These are phyloP conservation scores for Rhodomyrtus psidioides DNA, from an alignment of 441 rosid species.

Conservation along the genomic window DNA sequence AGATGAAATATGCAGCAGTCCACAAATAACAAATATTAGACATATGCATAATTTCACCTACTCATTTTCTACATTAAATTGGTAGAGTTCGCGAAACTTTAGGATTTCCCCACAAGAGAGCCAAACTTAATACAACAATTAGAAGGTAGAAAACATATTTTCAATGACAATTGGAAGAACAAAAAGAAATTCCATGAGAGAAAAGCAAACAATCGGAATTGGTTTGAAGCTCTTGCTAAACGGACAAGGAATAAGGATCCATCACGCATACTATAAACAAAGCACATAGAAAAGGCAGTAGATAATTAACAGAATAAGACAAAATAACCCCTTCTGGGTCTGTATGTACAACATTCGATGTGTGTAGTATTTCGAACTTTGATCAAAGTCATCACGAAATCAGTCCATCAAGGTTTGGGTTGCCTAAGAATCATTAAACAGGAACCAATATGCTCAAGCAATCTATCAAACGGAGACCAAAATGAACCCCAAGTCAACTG, in stretches of 20 bases:
- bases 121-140: neutral
- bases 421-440: neutral
- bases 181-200: neutral
- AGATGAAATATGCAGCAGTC: neutral
- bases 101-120: neutral
- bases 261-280: neutral
- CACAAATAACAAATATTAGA: neutral
- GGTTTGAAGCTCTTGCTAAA: neutral
- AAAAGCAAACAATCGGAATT: neutral
- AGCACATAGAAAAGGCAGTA: neutral
- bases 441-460: neutral
- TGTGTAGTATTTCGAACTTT: neutral
- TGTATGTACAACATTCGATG: neutral
- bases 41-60: neutral
- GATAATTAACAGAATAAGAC: neutral
- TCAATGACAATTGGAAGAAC: neutral
- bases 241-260: neutral
- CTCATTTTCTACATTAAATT: neutral
- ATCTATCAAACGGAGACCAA: neutral
- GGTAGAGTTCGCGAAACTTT: neutral
- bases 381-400: neutral
- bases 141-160: neutral
- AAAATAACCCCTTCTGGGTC: neutral
- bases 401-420: neutral
- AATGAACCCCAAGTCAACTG: no score